phyloP scores from a whole-genome alignment of 148 eudicot species.

The Selenicereus undatus region DNA sequence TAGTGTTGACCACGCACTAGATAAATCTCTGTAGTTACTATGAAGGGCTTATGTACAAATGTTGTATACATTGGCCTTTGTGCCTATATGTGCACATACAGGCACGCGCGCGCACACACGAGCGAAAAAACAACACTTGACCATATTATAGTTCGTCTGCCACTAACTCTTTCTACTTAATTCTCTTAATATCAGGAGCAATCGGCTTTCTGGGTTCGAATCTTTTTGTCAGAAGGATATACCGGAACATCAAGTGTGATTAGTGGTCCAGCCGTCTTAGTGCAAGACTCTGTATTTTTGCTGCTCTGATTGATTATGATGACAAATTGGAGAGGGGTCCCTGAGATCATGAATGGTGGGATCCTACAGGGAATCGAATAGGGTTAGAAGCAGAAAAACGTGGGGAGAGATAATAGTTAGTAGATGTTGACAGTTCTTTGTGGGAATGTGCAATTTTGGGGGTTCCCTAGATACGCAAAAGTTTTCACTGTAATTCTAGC shows the following conservation, averaged over 20 bases:
- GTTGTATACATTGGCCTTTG: no score
- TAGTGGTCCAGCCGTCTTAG: slow-evolving; percentile 22
- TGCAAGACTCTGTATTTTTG: slow-evolving; percentile 1
- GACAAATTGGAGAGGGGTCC: neutral
- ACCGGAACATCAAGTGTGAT: slow-evolving; percentile 62
- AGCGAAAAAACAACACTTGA: no score
- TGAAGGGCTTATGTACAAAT: no score
- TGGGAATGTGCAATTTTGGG: slow-evolving; percentile 27
- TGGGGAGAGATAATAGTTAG: slow-evolving; percentile 12
- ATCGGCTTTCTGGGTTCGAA: slow-evolving; percentile 56
- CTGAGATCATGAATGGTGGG: slow-evolving; percentile 8
- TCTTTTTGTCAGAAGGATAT: slow-evolving; percentile 55
- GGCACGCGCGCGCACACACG: no score
- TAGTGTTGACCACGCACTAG: no score
- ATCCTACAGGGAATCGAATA: neutral
- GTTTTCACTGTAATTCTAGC: slow-evolving; percentile 25
- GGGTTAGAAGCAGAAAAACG: slow-evolving; percentile 13
- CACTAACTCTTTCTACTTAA: neutral
- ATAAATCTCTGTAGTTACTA: no score
- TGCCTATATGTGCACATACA: no score
- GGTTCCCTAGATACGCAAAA: slow-evolving; percentile 17
- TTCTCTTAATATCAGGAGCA: slow-evolving; percentile 36
- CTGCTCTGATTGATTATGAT: slow-evolving; percentile 3
- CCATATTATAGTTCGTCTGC: no score
- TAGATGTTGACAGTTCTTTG: slow-evolving; percentile 14